A percentile compares a stretch with the other conserved stretches of the same genome.
These are phyloP conservation scores for Rhizopogon sp. DNA, from an alignment of 768 basidiomycete genomes.

Conservation along the genomic window DNA sequence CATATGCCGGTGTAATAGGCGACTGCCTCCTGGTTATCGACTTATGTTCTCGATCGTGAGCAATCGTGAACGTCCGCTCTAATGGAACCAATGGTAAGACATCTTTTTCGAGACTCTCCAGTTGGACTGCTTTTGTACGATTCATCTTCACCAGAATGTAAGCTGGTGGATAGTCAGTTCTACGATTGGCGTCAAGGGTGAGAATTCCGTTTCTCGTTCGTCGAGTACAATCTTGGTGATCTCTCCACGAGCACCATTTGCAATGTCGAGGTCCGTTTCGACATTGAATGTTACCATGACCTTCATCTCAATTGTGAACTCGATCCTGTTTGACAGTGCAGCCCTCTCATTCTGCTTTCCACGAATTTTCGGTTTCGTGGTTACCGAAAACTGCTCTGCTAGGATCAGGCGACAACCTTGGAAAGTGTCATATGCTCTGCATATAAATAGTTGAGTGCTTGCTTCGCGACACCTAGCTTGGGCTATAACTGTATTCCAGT, in stretches of 20 bases:
- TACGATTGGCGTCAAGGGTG: neutral
- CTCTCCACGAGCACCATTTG: constrained; percentile 31
- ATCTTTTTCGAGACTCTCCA: neutral
- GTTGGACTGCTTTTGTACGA: neutral
- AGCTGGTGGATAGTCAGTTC: neutral
- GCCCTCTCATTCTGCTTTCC: neutral
- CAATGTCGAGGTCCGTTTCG: constrained; percentile 34
- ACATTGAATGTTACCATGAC: constrained; percentile 31
- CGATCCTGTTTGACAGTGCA: neutral
- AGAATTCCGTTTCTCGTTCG: constrained; percentile 16
- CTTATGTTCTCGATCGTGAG: neutral
- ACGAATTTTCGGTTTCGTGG: no score
- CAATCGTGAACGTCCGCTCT: neutral
- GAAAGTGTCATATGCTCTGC: no score
- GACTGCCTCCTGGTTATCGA: constrained; percentile 10
- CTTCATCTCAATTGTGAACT: no score
- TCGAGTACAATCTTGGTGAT: constrained; percentile 30
- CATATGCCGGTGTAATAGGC: constrained; percentile 33
- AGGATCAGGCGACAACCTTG: no score
- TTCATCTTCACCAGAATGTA: no score
- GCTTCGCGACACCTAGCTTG: no score
- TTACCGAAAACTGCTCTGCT: no score
- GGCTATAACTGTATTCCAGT: no score
- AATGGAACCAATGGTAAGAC: constrained; percentile 1
- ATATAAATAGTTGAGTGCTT: no score